Base-by-base conservation (phyloP, 1,284 basidiomycete species). In the Waitea zeae region DNA sequence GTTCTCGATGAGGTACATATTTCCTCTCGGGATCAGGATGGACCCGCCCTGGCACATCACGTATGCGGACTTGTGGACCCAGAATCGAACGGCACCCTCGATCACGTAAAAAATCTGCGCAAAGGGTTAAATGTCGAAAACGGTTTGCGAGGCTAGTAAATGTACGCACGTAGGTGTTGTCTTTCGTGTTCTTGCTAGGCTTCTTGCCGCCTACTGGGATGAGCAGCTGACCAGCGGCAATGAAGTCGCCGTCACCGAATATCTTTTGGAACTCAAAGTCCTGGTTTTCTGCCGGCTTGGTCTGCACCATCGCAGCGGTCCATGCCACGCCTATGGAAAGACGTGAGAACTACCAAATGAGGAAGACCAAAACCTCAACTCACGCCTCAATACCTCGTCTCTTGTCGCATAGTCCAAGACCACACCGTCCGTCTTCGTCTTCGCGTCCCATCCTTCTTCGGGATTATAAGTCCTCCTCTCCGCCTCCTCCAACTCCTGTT, bases 191-290 rank as follows among this genome's bases (percentile, higher is more conserved):
- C 54, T 97, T 98, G 35, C 68, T 74, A 2, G 87, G 84, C 56
- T 98, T 98, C 41, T 69, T 62, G 15, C 70, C 69, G 1, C 70
- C 63, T 0, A 79, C 70, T 3, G 87, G 86, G 27, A 98, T 79
- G 33, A 73, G 62, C 22, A 97, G 62, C 36, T 89, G 70, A 0
- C 95, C 95, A 12, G 87, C 79, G 0, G 92, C 92, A 46, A 95
- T 76, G 49, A 87, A 92, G 33, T 86, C 76, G 33, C 74, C 80
- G 43, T 96, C 89, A n/a, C 78, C 76, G 51, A 95, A 95, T n/a
- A 93, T 70, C 56, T 93, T 95, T 50, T 95, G 80, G 51, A 90
- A 98, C 18, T 60, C 61, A 70, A 92, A 98, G 15, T 68, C 62
- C 30, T 66, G 65, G 35, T 69, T 69, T 12, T 65, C 67, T 3